Evolutionary conservation across 2,329 filamentous ascomycete genomes (phyloP), one percentile per base, ranked within the genome.

Genomic region (Neocatenulostroma microsporum): DNA sequence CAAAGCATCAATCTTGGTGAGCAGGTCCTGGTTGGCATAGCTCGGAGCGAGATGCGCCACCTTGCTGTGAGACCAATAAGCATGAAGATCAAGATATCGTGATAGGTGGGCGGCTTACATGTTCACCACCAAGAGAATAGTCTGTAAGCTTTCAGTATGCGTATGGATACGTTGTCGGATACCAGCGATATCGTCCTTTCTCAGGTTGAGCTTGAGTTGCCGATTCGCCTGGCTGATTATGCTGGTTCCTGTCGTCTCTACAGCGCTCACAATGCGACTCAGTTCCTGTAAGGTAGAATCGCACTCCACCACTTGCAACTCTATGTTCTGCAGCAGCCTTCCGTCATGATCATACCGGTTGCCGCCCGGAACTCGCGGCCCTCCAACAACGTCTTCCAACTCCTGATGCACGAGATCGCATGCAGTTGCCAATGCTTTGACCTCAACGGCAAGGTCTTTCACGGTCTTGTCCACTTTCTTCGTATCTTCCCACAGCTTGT

Each of bases 11-110:
- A 34, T 6, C 31, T 24, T 34, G 21, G 6, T n/a, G 12, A 5
- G 7, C 9, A 34, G 18, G 11, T 21, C 31, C n/a, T 34, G 9
- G 14, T 11, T 34, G 15, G 21, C 31, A 8, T 11, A 7, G 5
- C 15, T 13, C n/a, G 31, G 31, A 5, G 31, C 31, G 21, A 34
- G 18, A 17, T 34, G 21, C 5, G 31, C 18, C 10, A 34, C 31
- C 14, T 24, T 21, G 21, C 31, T 34, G 31, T 24, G 13, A 8
- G 8, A n/a, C 9, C 8, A 8, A n/a, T 24, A 8, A 24, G 23
- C 23, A n/a, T n/a, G 23, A 24, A 8, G 23, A n/a, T 8, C 23
- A n/a, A n/a, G 23, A 8, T n/a, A n/a, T n/a, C n/a, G n/a, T n/a
- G 23, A 24, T 24, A 8, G 8, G n/a, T n/a, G 8, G 23, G 9